Conservation (phyloP, 345 rosid species). For the Corchorus capsularis region DNA sequence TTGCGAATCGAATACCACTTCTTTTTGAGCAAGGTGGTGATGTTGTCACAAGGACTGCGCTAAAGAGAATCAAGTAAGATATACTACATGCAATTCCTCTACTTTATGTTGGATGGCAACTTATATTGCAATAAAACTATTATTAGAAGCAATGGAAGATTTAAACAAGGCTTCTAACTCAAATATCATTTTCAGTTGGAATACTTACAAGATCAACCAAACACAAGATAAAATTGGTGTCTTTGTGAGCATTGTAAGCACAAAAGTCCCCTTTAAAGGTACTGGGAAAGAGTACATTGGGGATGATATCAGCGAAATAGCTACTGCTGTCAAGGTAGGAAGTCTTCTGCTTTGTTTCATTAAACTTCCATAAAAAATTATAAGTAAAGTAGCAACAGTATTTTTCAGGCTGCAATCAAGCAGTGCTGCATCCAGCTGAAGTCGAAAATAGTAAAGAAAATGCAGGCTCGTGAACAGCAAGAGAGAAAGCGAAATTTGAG, state of each 20-base stretch:
- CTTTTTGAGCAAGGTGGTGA: conserved; percentile 99
- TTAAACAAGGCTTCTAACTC: conserved; percentile 8
- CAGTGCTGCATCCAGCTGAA: conserved; percentile 97
- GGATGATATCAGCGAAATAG: conserved; percentile 92
- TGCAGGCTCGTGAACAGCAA: conserved; percentile 93
- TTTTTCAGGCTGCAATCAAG: conserved; percentile 76
- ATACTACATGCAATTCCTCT: conserved; percentile 6
- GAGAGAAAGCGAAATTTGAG: conserved; percentile 85
- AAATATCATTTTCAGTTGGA: conserved; percentile 63
- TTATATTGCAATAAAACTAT: not conserved
- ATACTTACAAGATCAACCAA: conserved; percentile 90
- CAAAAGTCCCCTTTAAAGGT: conserved; percentile 96
- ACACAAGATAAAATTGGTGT: conserved; percentile 88
- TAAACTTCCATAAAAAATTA: not conserved
- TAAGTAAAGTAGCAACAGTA: conserved; percentile 25
- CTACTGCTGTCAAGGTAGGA: conserved; percentile 84
- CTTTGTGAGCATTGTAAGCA: conserved; percentile 92
- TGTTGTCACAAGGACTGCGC: conserved; percentile 92
- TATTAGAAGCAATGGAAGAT: not conserved
- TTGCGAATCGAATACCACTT: conserved; percentile 95
- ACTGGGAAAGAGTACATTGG: conserved; percentile 98
- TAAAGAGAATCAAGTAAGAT: conserved; percentile 88
- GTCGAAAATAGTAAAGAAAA: conserved; percentile 75
- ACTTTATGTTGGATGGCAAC: not conserved
- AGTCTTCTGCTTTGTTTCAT: conserved; percentile 1